Conservation (phyloP, 176 grass and related monocot genomes). For the Tillandsia leiboldiana region DNA sequence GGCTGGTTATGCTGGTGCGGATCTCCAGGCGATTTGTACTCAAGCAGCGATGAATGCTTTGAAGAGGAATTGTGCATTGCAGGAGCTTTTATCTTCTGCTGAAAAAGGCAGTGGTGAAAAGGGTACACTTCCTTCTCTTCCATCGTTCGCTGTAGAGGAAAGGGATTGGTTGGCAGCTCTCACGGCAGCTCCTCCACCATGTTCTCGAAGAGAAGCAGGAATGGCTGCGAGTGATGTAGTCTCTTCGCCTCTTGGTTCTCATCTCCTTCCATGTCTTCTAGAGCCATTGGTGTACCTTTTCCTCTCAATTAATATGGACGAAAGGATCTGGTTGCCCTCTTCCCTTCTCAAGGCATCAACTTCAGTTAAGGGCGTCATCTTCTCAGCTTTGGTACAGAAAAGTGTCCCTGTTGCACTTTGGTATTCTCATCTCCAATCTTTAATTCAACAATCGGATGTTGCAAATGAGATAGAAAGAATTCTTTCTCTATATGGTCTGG, state of each 20-base stretch:
- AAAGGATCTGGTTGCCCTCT: constrained; percentile 74
- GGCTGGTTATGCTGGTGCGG: constrained; percentile 88
- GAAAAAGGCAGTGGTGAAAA: constrained; percentile 44
- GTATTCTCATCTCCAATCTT: constrained; percentile 55
- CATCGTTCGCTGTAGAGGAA: constrained; percentile 65
- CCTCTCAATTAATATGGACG: constrained; percentile 67
- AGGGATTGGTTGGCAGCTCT: constrained; percentile 83
- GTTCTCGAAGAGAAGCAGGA: constrained; percentile 86
- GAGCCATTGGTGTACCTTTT: constrained; percentile 63
- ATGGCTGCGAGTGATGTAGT: constrained; percentile 67
- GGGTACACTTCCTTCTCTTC: constrained; percentile 55
- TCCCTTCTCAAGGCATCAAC: constrained; percentile 56
- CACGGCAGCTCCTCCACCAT: constrained; percentile 81
- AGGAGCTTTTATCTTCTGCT: constrained; percentile 58
- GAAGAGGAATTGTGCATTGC: constrained; percentile 68
- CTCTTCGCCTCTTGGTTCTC: constrained; percentile 55
- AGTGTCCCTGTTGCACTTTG: constrained; percentile 38
- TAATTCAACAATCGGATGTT: constrained; percentile 47
- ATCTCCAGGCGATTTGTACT: constrained; percentile 85
- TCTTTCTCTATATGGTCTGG: constrained; percentile 55
- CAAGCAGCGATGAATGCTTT: constrained; percentile 96
- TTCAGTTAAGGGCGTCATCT: constrained; percentile 53
- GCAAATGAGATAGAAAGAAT: constrained; percentile 50
- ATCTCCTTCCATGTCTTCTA: constrained; percentile 63
- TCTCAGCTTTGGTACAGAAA: constrained; percentile 57